phyloP scores from a whole-genome alignment of 768 basidiomycete genomes.

The Lentinula boryana region DNA sequence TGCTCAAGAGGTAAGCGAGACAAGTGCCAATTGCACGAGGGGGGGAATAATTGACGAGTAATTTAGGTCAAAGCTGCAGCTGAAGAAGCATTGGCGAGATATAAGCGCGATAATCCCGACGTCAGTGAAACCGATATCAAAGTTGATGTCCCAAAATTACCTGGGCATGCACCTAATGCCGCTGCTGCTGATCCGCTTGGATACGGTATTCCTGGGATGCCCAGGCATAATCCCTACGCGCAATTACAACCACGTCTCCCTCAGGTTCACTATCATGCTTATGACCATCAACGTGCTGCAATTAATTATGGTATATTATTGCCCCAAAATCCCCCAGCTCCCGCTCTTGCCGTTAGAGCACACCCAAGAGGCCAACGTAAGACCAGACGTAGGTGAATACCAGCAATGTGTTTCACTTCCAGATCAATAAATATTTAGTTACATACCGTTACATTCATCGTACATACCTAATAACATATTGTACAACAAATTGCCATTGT shows the following conservation, averaged over 20 bases:
- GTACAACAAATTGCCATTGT: neutral
- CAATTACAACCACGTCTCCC: neutral
- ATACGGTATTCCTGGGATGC: constrained; percentile 3
- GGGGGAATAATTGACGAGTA: neutral
- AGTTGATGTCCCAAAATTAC: constrained; percentile 53
- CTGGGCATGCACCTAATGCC: constrained; percentile 14
- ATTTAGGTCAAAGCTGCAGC: constrained; percentile 63
- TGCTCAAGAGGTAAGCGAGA: constrained; percentile 48
- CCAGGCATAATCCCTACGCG: neutral
- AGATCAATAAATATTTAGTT: neutral
- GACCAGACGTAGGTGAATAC: no score
- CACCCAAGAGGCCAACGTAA: no score
- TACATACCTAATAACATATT: neutral
- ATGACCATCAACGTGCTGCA: neutral
- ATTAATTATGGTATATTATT: neutral
- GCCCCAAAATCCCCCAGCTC: neutral
- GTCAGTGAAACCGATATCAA: constrained; percentile 52
- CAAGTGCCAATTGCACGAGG: neutral
- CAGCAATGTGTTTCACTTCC: no score
- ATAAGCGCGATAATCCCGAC: constrained; percentile 56
- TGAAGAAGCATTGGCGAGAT: constrained; percentile 58
- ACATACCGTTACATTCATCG: neutral
- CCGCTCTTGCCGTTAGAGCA: neutral
- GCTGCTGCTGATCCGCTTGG: neutral
- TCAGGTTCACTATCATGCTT: neutral